Evolutionary conservation across 352 stramenopile species (phyloP).

Genomic region (Globisporangium nagaii): DNA sequence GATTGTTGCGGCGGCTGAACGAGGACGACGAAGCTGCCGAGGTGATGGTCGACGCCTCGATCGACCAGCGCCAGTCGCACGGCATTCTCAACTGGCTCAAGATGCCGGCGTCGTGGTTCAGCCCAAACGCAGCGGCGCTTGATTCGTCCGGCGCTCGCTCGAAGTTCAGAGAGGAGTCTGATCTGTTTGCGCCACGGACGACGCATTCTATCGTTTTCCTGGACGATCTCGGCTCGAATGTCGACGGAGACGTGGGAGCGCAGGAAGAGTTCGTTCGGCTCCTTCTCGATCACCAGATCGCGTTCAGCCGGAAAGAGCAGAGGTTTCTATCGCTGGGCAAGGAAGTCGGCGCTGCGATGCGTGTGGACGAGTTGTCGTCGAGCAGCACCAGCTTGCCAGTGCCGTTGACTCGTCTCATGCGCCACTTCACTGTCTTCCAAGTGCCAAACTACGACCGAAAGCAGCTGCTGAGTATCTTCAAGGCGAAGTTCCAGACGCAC

Average conservation of each 20-base stretch:
- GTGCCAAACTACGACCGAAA: constrained; percentile 35
- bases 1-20: constrained; percentile 31
- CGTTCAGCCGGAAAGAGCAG: constrained; percentile 23
- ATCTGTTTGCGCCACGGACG: constrained; percentile 26
- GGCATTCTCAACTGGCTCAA: constrained; percentile 42
- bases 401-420: constrained; percentile 22
- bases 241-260: background rate
- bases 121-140: background rate
- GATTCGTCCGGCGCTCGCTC: background rate
- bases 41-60: constrained; percentile 39
- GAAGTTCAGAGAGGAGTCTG: constrained; percentile 27
- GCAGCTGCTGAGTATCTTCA: constrained; percentile 46
- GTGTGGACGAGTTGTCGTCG: constrained; percentile 1
- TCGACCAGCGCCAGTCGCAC: constrained; percentile 32
- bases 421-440: constrained; percentile 47
- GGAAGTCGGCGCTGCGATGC: constrained; percentile 33
- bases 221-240: constrained; percentile 30
- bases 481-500: constrained; percentile 27
- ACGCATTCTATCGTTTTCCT: constrained; percentile 44
- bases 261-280: constrained; percentile 39
- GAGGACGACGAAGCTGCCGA: constrained; percentile 26
- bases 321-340: constrained; percentile 28
- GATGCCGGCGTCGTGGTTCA: constrained; percentile 42
- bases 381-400: background rate
- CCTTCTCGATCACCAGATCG: constrained; percentile 40